Evolutionary conservation across 176 grass and related monocot genomes (phyloP).

Genomic region (Typha latifolia): DNA sequence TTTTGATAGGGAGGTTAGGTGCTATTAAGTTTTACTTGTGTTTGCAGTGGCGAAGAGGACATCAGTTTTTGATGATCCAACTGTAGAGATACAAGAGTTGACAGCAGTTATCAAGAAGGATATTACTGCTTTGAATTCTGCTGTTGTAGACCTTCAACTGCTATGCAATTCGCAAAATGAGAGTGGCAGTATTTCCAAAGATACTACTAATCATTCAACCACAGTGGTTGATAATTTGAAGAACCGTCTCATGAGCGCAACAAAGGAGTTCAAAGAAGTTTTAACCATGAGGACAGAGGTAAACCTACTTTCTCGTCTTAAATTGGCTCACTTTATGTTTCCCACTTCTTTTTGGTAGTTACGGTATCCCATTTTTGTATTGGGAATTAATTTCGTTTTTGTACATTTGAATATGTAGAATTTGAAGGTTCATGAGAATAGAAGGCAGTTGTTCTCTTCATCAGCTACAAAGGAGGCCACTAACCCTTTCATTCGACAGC

Average conservation of each 20-base stretch:
- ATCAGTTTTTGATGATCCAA: constrained; percentile 95
- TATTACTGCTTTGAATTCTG: constrained; percentile 72
- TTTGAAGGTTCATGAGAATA: constrained; percentile 90
- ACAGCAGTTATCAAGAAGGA: constrained; percentile 90
- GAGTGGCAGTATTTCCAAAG: constrained; percentile 66
- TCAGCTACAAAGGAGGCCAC: constrained; percentile 55
- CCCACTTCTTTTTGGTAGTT: background rate
- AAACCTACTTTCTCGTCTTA: background rate
- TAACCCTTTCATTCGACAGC: constrained; percentile 87
- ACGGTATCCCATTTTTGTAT: background rate
- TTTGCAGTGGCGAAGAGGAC: constrained; percentile 93
- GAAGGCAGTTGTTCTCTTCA: constrained; percentile 90
- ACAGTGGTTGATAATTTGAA: constrained; percentile 89
- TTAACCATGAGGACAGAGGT: constrained; percentile 97
- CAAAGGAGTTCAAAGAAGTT: constrained; percentile 97
- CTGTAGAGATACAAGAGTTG: constrained; percentile 87
- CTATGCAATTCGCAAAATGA: constrained; percentile 88
- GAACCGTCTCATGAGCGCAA: constrained; percentile 81
- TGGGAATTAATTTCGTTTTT: background rate
- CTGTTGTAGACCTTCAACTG: constrained; percentile 81
- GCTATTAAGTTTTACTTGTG: constrained; percentile 10
- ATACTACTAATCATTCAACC: constrained; percentile 73
- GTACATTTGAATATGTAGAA: constrained; percentile 38
- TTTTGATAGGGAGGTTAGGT: constrained; percentile 4
- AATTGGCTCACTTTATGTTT: background rate